Evolutionary conservation across 306 rosid genomes (phyloP), one percentile per base, ranked within the genome.

Genomic region (Fragaria vesca): DNA sequence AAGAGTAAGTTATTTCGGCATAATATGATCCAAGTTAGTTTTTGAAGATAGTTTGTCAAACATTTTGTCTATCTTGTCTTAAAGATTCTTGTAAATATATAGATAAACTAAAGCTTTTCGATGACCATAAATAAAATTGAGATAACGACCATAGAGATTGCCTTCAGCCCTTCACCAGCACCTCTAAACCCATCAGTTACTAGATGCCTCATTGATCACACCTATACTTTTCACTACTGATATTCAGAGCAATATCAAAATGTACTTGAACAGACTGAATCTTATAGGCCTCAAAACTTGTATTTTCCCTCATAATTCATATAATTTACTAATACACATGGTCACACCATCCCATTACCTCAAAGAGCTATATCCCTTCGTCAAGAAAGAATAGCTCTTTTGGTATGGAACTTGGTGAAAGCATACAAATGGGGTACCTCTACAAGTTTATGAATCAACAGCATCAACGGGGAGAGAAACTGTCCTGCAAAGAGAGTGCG

Each of bases 381-480:
- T 24, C 20, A 69, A 68, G 79, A 78, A 71, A 55, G 79, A 18
- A 30, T 5, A 28, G 11, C 12, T 36, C 68, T 62, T 65, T 72
- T n/a, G 38, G 66, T 51, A 63, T 75, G 80, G 65, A 76, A 82
- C 75, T 57, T 87, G 87, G 63, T 74, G 71, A 84, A 89, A 89
- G 89, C 91, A 86, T 81, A 60, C 82, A 82, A 66, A 66, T 61
- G 16, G 26, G 76, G 72, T 55, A 76, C 77, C 86, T 16, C 76
- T 80, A 52, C 72, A 63, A 36, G 54, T 63, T 78, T 85, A 90
- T 73, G 84, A 34, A 89, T 89, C 83, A 81, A 90, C 89, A 75
- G 96, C 96, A 86, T 90, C 96, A 83, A 90, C 91, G 11, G 97
- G 96, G 51, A 94, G 92, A 28, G 97, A 89, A 79, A 86, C 86